These are phyloP conservation scores for Globisporangium cederbergense DNA, from an alignment of 352 stramenopile species.

Conservation along the genomic window DNA sequence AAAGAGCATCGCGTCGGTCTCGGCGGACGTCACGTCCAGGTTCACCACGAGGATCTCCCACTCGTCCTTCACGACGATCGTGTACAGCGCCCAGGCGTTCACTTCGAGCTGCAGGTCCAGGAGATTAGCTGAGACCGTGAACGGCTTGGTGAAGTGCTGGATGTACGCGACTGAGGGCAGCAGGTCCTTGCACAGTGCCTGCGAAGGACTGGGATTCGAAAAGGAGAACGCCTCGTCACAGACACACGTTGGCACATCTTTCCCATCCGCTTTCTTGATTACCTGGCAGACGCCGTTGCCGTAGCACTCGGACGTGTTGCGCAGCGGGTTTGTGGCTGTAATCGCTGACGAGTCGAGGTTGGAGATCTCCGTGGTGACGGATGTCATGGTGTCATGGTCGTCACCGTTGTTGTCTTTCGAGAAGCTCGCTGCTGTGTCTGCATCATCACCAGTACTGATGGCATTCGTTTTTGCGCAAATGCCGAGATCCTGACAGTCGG, in stretches of 20 bases:
- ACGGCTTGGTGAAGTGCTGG: conserved; percentile 47
- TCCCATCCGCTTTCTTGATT: conserved; percentile 11
- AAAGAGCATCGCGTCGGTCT: conserved; percentile 75
- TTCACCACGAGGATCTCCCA: conserved; percentile 61
- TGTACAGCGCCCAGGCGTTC: conserved; percentile 60
- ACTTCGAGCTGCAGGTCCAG: conserved; percentile 44
- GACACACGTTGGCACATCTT: conserved; percentile 37
- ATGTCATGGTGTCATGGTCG: neutral
- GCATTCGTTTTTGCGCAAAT: conserved; percentile 24
- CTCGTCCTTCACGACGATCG: conserved; percentile 44
- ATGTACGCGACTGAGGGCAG: conserved; percentile 57
- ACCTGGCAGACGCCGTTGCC: conserved; percentile 65
- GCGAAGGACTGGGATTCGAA: conserved; percentile 27
- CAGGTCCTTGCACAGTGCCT: conserved; percentile 63
- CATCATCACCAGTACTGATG: neutral
- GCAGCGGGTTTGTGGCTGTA: conserved; percentile 29
- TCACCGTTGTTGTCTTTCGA: neutral
- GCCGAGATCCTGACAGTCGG: conserved; percentile 63
- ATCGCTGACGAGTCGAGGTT: conserved; percentile 9
- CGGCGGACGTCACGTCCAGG: conserved; percentile 26
- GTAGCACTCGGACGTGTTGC: conserved; percentile 67
- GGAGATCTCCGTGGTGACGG: conserved; percentile 16
- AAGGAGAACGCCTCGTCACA: conserved; percentile 71
- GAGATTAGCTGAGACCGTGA: conserved; percentile 33
- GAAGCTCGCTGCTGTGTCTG: neutral